phyloP scores from a whole-genome alignment of 257 asterid species.

The Cynanchum wilfordii region DNA sequence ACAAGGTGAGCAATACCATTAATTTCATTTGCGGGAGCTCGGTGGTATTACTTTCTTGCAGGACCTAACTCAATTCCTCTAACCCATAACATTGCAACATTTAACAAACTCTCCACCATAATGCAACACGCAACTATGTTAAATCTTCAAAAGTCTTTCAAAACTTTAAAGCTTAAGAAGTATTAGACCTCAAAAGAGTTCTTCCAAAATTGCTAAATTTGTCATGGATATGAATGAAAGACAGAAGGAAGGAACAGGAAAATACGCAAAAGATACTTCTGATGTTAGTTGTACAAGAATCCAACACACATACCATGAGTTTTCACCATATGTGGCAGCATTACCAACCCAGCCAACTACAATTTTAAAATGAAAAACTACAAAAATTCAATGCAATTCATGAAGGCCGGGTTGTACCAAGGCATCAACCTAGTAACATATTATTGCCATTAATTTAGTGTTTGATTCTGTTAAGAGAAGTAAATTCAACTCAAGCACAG shows the following conservation, averaged over 20 bases:
- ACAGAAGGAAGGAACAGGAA: not conserved
- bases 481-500: not conserved
- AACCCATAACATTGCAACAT: too few relatives aligned
- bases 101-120: too few relatives aligned
- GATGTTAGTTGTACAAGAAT: not conserved
- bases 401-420: not conserved
- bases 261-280: not conserved
- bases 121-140: slow-evolving; percentile 1
- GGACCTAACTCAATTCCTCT: too few relatives aligned
- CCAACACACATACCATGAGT: not conserved
- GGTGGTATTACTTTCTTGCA: too few relatives aligned
- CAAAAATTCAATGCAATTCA: not conserved
- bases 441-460: not conserved
- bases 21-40: too few relatives aligned
- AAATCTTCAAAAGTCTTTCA: not conserved
- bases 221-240: not conserved
- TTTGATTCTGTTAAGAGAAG: not conserved
- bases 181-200: not conserved
- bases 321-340: too few relatives aligned
- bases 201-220: not conserved
- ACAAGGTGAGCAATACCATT: too few relatives aligned
- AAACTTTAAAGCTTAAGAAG: not conserved
- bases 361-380: not conserved
- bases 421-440: not conserved
- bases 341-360: not conserved